These are phyloP conservation scores for Rhizopogon roseolus DNA, from an alignment of 768 basidiomycete species.

Conservation along the genomic window DNA sequence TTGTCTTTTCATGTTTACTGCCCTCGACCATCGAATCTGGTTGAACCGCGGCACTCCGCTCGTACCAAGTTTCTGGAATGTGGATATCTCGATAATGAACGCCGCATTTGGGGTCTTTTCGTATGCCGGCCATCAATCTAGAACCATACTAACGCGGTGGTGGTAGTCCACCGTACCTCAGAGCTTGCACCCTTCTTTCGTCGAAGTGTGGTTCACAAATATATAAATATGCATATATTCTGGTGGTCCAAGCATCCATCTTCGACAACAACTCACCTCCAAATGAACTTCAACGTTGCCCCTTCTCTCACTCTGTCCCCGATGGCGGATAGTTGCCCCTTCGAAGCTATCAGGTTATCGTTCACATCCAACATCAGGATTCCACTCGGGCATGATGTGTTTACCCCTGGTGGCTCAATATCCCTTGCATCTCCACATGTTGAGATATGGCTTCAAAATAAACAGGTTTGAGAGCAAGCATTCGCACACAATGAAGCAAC, in stretches of 20 bases:
- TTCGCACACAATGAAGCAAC: background rate
- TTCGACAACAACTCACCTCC: background rate
- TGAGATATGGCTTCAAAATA: slow-evolving; percentile 41
- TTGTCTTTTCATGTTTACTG: background rate
- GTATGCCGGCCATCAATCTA: background rate
- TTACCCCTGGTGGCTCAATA: slow-evolving; percentile 27
- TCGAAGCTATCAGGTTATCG: slow-evolving; percentile 31
- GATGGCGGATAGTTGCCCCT: slow-evolving; percentile 32
- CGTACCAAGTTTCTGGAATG: background rate
- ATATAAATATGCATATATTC: background rate
- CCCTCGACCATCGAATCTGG: background rate
- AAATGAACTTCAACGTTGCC: slow-evolving; percentile 21
- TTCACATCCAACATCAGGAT: slow-evolving; percentile 25
- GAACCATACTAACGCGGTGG: background rate
- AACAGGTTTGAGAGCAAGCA: slow-evolving; percentile 28
- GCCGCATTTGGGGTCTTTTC: background rate
- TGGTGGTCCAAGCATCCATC: background rate
- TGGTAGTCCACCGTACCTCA: background rate
- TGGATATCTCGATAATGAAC: background rate
- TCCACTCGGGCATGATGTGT: slow-evolving; percentile 29
- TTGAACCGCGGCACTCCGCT: background rate
- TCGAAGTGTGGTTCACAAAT: background rate
- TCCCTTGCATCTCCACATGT: slow-evolving; percentile 40
- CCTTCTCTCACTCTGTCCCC: slow-evolving; percentile 32
- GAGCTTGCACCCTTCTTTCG: background rate